Percentiles rank a stretch among this genome's conserved stretches.
Evolutionary conservation across 176 grass and related monocot genomes (phyloP).

Genomic region (Puccinellia tenuiflora): DNA sequence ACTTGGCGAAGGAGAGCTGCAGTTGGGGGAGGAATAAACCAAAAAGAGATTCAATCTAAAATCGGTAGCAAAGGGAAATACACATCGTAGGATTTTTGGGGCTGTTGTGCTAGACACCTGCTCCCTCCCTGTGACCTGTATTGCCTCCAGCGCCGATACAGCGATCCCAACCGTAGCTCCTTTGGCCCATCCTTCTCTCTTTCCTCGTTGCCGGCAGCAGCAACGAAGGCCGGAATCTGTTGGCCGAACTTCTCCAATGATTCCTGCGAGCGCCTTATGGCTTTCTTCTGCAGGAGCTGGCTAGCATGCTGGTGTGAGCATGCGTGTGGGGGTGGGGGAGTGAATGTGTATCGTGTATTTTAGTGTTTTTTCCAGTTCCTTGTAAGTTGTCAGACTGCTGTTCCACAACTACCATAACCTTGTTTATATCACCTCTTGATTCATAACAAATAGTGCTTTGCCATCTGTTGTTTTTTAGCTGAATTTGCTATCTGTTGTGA

Average conservation of each 20-base stretch:
- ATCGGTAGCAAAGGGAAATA: background rate
- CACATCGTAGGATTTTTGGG: background rate
- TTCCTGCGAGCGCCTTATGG: background rate
- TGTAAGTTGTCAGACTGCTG: background rate
- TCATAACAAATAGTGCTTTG: background rate
- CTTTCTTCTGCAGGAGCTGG: background rate
- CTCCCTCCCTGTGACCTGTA: background rate
- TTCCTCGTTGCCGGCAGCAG: background rate
- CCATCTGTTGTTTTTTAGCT: background rate
- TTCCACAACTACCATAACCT: slow-evolving; percentile 9
- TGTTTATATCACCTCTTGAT: slow-evolving; percentile 12
- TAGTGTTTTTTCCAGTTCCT: background rate
- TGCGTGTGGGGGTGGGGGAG: background rate
- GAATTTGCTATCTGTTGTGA: slow-evolving; percentile 1
- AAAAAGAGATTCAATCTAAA: background rate
- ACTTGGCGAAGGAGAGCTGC: background rate
- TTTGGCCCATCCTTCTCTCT: background rate
- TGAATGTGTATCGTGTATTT: background rate
- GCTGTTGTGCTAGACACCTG: background rate
- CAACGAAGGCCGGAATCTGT: background rate
- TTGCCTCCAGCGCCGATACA: background rate
- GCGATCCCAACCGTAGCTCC: background rate
- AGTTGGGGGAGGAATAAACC: background rate
- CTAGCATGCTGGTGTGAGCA: background rate
- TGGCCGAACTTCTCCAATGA: background rate